phyloP scores from a whole-genome alignment of 371 early-diverging fungal species.

The Cladochytrium tenue region DNA sequence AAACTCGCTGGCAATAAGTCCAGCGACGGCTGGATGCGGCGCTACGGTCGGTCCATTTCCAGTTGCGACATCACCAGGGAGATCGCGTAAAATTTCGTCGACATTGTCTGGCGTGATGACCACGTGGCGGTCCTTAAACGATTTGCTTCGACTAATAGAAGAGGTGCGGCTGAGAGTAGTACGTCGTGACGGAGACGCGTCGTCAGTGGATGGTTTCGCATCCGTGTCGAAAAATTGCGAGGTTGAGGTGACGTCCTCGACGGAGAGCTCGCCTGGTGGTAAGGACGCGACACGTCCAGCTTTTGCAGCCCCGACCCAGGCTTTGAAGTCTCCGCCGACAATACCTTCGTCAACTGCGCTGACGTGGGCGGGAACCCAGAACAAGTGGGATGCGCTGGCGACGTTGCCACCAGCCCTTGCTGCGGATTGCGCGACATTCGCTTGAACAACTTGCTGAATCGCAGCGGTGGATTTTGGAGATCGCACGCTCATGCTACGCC shows the following conservation, averaged over 20 bases:
- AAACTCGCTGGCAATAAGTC: too few relatives aligned
- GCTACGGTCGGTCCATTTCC: background rate
- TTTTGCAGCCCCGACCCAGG: background rate
- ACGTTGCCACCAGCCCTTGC: background rate
- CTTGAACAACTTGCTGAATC: background rate
- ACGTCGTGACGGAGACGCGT: background rate
- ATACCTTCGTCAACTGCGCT: background rate
- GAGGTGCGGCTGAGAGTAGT: background rate
- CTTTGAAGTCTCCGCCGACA: background rate
- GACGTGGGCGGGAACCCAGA: slow-evolving; percentile 13
- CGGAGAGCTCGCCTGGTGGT: background rate
- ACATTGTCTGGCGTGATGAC: slow-evolving; percentile 34
- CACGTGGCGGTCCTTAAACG: slow-evolving; percentile 37
- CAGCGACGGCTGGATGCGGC: too few relatives aligned
- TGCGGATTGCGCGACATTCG: background rate
- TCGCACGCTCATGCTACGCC: background rate
- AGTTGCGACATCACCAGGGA: background rate
- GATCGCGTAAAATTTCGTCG: background rate
- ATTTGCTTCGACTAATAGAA: slow-evolving; percentile 22
- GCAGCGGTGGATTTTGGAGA: background rate
- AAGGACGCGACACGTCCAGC: background rate
- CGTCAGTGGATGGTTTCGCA: background rate
- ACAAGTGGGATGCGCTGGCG: slow-evolving; percentile 6
- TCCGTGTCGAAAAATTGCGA: background rate
- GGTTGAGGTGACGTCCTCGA: too few relatives aligned